Base-by-base conservation (phyloP, 1,284 basidiomycete genomes). In the Irpex sp. region DNA sequence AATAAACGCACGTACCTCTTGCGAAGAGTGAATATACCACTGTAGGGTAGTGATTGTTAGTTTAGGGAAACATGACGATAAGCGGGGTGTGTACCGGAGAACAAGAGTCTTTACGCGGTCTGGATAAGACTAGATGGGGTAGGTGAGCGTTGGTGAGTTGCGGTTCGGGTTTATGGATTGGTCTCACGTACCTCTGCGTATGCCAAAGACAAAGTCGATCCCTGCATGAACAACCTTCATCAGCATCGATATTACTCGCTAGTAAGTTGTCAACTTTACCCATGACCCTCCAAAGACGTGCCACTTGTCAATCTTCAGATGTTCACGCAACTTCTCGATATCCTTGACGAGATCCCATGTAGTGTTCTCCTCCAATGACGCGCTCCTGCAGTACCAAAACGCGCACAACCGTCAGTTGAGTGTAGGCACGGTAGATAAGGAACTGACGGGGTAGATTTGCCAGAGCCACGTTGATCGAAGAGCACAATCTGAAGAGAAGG, bases 331-430 rank as follows among this genome's bases (percentile, higher is more conserved):
- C 68, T 78, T 86, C 73, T 98, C 95, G 12, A 94, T 88, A 70
- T 98, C 96, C 64, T 84, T 88, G 18, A 98, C 93, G 35, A 98
- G 84, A 71, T 96, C 90, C 94, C 93, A 96, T 1, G 95, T 98
- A 2, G 93, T 97, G 74, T 98, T 98, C 64, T 94, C 88, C 66
- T 91, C 87, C 1, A 91, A 75, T 42, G 79, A 90, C 9, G 93
- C 93, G 53, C 76, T 82, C 71, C 89, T 91, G 65, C 10, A 64
- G 42, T 60, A 36, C 35, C 12, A 6, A 35, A 10, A 3, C 2
- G 39, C 42, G 14, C 49, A 52, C 16, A 12, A 52, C n/a, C 12
- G 1, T 14, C 28, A 56, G 57, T 12, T 7, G 18, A 37, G n/a
- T n/a, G n/a, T n/a, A n/a, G n/a, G n/a, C 8, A 7, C 19, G 7